Evolutionary conservation across 129 eudicot species (phyloP), one percentile per base, ranked within the genome.

Genomic region (Saussurea involucrata): DNA sequence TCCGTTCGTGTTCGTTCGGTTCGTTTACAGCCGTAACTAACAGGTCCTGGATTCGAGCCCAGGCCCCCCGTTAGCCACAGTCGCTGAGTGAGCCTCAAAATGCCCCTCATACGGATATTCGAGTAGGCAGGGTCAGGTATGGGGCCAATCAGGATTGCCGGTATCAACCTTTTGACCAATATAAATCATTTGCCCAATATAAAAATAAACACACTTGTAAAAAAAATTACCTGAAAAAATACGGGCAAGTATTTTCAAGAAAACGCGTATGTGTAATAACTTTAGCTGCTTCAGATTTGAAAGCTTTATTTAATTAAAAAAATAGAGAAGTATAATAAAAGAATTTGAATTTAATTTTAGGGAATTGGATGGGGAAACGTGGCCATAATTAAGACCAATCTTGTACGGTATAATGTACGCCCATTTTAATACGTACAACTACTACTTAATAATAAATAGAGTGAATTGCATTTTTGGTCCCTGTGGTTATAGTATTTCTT

Each of bases 341-440:
- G 12, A 17, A 70, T 49, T 31, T 73, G 69, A 66, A 66, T 73
- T 49, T 66, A 73, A 55, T 80, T 72, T 12, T 33, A 42, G 34
- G 73, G 68, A 80, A 75, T 55, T 80, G 49, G 75, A 80, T 73
- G 75, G 67, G 72, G 53, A 78, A 73, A 80, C 83, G 79, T 80
- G 83, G 83, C 74, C 73, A 73, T 66, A 80, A 66, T 73, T 80
- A 80, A 66, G 69, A 80, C 83, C 83, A 80, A 80, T 80, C 83
- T 73, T 73, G 83, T 80, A 80, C 83, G 83, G 79, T 66, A 66
- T 53, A 80, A 73, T 80, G 83, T 80, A 80, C 83, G 49, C 79
- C 64, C 61, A 37, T 69, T 22, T 66, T 80, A 73, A 80, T 76
- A 73, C 64, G 79, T 66, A 73, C 79, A 80, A 24, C 74, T 27